A percentile compares a stretch with the other conserved stretches of the same genome.
phyloP scores from a whole-genome alignment of 805 yeast species.

The Monosporozyma yasuniensis region DNA sequence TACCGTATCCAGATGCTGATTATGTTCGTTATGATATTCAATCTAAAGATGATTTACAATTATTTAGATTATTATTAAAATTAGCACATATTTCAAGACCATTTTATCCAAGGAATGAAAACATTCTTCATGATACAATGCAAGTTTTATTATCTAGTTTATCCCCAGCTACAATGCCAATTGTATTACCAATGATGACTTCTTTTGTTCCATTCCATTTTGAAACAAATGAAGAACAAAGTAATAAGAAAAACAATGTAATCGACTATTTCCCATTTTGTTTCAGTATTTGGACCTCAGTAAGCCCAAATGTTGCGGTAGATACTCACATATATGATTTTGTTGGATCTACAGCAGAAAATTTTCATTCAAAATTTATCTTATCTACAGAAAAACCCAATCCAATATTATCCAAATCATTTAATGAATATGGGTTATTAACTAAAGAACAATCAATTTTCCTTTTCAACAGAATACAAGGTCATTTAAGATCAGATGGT shows the following conservation, averaged over 20 bases:
- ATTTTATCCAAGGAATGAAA: constrained; percentile 39
- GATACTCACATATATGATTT: constrained; percentile 61
- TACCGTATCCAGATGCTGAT: constrained; percentile 41
- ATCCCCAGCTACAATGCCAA: constrained; percentile 44
- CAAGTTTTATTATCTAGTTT: constrained; percentile 42
- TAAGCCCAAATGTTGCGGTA: constrained; percentile 38
- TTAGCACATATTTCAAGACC: constrained; percentile 46
- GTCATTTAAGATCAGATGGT: constrained; percentile 32
- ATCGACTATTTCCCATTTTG: constrained; percentile 54
- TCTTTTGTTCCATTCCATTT: constrained; percentile 43
- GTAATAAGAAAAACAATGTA: constrained; percentile 16
- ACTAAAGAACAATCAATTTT: constrained; percentile 52
- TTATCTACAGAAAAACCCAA: constrained; percentile 31
- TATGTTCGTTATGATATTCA: constrained; percentile 33
- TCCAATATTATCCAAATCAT: constrained; percentile 1
- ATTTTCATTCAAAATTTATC: constrained; percentile 30
- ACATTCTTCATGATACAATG: constrained; percentile 39
- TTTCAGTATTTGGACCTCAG: constrained; percentile 63
- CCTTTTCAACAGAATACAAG: constrained; percentile 48
- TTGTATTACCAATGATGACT: constrained; percentile 45
- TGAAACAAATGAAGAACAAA: neutral
- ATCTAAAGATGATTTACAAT: constrained; percentile 36
- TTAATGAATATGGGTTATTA: constrained; percentile 54
- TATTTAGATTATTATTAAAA: constrained; percentile 40
- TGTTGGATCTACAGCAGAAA: constrained; percentile 50